Evolutionary conservation across 495 filamentous ascomycete genomes (phyloP), one percentile per base, ranked within the genome.

Genomic region (Aspergillus indologenus): DNA sequence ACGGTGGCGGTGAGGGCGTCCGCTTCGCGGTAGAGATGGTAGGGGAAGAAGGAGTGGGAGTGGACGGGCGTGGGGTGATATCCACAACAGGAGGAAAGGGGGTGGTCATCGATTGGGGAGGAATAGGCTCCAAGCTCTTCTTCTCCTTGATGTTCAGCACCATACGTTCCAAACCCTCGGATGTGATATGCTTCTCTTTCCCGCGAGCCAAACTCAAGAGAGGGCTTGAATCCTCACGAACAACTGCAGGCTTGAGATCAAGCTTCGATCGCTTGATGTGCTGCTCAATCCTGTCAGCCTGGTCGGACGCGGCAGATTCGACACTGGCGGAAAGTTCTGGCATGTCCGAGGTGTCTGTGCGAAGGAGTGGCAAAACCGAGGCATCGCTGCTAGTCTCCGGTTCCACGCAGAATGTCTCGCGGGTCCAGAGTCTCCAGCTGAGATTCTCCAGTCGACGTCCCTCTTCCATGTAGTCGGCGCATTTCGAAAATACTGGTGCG

Each of bases 391-490:
- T 73, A 60, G 78, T 81, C 58, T 83, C 75, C n/a, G 81, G 82
- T 31, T 92, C 90, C 73, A 92, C 95, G 75, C 94, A 98, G 63
- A 99, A 94, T 9, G 92, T 96, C 70, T 98, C 95, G 52, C 91
- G 85, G 61, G 89, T 95, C 93, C 92, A 99, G 61, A 99, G 77
- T 58, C 94, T 81, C 94, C 94, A 99, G 65, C 88, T 93, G 26
- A 99, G 71, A 75, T 99, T 99, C 70, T 98, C 95, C 59, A 97
- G 79, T 67, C 94, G 81, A 66, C 91, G 85, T 21, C 94, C 94
- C 71, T 97, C 88, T 65, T 96, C 92, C 68, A 99, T 87, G 57
- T 92, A 93, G 61, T 94, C 90, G 64, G 91, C 90, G 75, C 92
- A 96, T 81, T 92, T 90, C 2, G 92, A 93, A 70, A 99, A 98